A percentile compares a stretch with the other conserved stretches of the same genome.
phyloP scores from a whole-genome alignment of 106 monocot species.

The Hemerocallis citrina region DNA sequence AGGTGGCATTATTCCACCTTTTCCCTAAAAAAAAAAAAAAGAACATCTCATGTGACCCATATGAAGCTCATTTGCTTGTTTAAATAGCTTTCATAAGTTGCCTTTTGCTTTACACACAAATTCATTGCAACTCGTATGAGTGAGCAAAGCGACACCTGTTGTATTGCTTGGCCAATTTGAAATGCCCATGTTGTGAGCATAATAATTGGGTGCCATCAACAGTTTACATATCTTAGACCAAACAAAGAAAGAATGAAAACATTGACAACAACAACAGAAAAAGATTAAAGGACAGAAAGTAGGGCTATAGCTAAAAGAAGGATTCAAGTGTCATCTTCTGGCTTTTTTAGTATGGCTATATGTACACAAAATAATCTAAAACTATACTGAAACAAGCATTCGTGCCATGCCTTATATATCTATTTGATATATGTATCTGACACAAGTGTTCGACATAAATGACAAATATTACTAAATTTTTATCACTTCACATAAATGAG shows the following conservation, averaged over 20 bases:
- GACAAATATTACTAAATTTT: too few relatives aligned
- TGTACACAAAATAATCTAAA: too few relatives aligned
- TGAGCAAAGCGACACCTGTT: neutral
- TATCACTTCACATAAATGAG: too few relatives aligned
- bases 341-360: neutral
- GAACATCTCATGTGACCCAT: neutral
- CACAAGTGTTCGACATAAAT: too few relatives aligned
- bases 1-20: neutral
- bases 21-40: neutral
- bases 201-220: neutral
- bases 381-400: too few relatives aligned
- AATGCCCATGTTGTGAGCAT: neutral
- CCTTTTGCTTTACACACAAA: neutral
- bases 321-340: neutral
- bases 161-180: neutral
- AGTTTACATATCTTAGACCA: neutral
- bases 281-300: too few relatives aligned
- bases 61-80: neutral
- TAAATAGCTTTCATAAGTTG: neutral
- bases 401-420: too few relatives aligned
- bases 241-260: neutral
- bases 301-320: neutral
- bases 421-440: too few relatives aligned
- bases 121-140: neutral
- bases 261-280: too few relatives aligned